A percentile compares a stretch with the other conserved stretches of the same genome.
phyloP scores from a whole-genome alignment of 129 eudicot genomes.

The Ambrosia artemisiifolia region DNA sequence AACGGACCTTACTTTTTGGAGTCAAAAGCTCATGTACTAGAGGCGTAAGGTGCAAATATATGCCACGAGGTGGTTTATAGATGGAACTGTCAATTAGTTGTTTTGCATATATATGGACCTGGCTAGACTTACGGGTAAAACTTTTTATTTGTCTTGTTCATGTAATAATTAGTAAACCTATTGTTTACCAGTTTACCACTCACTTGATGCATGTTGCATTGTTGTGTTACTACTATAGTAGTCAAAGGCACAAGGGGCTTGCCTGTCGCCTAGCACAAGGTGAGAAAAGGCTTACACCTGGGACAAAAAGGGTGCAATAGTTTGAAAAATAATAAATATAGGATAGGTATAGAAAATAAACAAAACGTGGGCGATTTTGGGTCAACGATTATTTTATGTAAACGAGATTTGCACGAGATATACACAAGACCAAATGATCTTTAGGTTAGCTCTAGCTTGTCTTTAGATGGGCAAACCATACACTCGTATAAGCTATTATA shows the following conservation, averaged over 20 bases:
- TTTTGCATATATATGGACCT: background rate
- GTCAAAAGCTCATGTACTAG: background rate
- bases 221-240: background rate
- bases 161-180: background rate
- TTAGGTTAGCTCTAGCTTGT: background rate
- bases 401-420: background rate
- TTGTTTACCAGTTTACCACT: background rate
- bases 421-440: background rate
- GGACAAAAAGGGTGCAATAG: background rate
- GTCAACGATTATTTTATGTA: background rate
- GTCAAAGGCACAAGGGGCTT: background rate
- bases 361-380: background rate
- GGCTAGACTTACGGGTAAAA: background rate
- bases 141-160: background rate
- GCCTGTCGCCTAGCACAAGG: background rate
- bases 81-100: background rate
- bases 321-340: background rate
- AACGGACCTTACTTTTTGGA: constrained; percentile 3
- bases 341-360: background rate
- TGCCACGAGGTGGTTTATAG: background rate
- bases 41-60: background rate
- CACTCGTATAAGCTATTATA: background rate
- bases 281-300: too few species aligned
- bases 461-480: background rate
- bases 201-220: background rate